These are phyloP conservation scores for Psilocybe cubensis DNA, from an alignment of 768 basidiomycete species.

Conservation along the genomic window DNA sequence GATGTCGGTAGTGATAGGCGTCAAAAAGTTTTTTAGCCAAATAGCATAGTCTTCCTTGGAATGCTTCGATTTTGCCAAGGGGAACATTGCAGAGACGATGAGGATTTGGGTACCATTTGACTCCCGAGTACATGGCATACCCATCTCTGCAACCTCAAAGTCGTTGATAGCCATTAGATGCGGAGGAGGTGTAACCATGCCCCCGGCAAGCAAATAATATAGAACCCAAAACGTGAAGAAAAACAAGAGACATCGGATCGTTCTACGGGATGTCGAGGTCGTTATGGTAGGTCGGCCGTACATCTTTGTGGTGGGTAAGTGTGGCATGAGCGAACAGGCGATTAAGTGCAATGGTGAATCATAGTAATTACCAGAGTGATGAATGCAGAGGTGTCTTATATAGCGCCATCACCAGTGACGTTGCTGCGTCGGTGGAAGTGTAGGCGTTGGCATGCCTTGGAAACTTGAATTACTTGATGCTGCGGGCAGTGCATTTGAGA, in stretches of 20 bases:
- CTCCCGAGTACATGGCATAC: neutral
- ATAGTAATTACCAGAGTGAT: too few relatives aligned
- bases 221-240: neutral
- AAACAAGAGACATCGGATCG: neutral
- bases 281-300: neutral
- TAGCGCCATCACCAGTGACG: too few relatives aligned
- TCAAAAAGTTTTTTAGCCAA: conserved; percentile 21
- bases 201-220: neutral
- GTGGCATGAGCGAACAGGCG: too few relatives aligned
- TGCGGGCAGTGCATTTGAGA: too few relatives aligned
- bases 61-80: conserved; percentile 26
- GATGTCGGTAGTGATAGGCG: conserved; percentile 45
- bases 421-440: too few relatives aligned
- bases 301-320: too few relatives aligned
- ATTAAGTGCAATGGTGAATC: too few relatives aligned
- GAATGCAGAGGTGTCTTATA: too few relatives aligned
- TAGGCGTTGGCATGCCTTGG: too few relatives aligned
- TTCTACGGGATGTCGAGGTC: neutral
- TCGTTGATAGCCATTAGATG: neutral
- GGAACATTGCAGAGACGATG: conserved; percentile 58
- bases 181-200: neutral
- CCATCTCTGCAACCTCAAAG: neutral
- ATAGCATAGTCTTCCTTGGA: conserved; percentile 1
- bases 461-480: too few relatives aligned
- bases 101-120: conserved; percentile 31